Percentiles rank a stretch among this genome's conserved stretches.
Conservation (phyloP, 2,329 filamentous ascomycete genomes). For the Penicillium sp. region DNA sequence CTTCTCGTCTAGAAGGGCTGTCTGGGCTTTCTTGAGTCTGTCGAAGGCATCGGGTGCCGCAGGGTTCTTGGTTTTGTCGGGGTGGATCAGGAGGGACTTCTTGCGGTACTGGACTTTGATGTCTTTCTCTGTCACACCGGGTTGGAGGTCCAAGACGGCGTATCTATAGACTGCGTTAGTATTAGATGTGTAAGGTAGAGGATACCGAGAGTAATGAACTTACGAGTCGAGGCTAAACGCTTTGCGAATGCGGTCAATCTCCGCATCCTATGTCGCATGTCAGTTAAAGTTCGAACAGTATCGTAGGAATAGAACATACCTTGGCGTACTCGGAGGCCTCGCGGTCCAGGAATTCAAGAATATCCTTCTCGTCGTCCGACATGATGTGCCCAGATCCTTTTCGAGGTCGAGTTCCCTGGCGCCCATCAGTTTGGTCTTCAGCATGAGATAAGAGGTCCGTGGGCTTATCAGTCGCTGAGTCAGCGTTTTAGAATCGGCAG, state of each 20-base stretch:
- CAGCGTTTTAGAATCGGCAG: conserved; percentile 21
- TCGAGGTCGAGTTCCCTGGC: not conserved
- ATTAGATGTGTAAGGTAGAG: not conserved
- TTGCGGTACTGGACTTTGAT: conserved; percentile 93
- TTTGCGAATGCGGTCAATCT: conserved; percentile 90
- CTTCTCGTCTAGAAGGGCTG: conserved; percentile 89
- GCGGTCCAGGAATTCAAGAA: conserved; percentile 73
- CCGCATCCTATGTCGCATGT: conserved; percentile 65
- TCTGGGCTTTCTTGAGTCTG: conserved; percentile 90
- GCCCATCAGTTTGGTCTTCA: not conserved
- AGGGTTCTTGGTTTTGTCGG: conserved; percentile 92
- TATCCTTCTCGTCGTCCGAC: conserved; percentile 66
- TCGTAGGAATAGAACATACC: conserved; percentile 44
- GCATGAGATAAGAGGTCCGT: not conserved
- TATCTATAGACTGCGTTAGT: conserved; percentile 54
- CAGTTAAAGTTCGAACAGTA: conserved; percentile 11
- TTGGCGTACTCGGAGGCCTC: conserved; percentile 91
- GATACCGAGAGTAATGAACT: conserved; percentile 26
- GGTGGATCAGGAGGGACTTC: conserved; percentile 98
- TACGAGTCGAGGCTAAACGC: conserved; percentile 77
- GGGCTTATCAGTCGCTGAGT: conserved; percentile 38
- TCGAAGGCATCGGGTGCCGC: conserved; percentile 93
- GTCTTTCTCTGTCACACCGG: conserved; percentile 90
- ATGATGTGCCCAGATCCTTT: conserved; percentile 31
- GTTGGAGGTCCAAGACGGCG: conserved; percentile 90